These are phyloP conservation scores for Colletotrichum paranaense DNA, from an alignment of 2,329 filamentous ascomycete species.

Conservation along the genomic window DNA sequence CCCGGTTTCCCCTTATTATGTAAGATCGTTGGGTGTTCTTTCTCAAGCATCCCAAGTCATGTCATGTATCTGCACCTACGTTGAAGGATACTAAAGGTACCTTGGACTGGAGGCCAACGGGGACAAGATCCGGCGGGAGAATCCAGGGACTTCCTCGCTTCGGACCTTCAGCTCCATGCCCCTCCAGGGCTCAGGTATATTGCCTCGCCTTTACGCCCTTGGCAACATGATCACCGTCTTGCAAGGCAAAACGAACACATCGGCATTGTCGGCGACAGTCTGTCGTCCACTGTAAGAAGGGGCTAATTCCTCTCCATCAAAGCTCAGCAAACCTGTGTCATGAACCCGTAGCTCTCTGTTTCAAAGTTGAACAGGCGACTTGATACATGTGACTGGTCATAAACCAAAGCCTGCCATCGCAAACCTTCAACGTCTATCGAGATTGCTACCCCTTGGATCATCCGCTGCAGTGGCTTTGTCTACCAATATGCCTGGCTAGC, in stretches of 20 bases:
- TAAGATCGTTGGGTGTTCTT: not conserved
- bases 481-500: not conserved
- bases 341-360: not conserved
- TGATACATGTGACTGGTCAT: not conserved
- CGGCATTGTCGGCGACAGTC: no score
- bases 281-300: not conserved
- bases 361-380: not conserved
- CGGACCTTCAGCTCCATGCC: not conserved
- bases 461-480: not conserved
- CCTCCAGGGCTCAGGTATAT: slow-evolving; percentile 14
- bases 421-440: not conserved
- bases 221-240: slow-evolving; percentile 12
- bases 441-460: not conserved
- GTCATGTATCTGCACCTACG: not conserved
- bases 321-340: not conserved
- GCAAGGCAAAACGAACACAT: slow-evolving; percentile 4
- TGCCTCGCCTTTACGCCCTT: slow-evolving; percentile 12
- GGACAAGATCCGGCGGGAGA: not conserved
- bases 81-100: no score
- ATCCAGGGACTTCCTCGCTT: not conserved
- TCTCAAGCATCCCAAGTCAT: not conserved
- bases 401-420: not conserved
- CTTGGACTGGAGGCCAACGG: not conserved
- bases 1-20: not conserved
- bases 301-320: not conserved